A percentile compares a stretch with the other conserved stretches of the same genome.
Conservation (phyloP, 1,139 yeast species). For the Suhomyces anneliseae region DNA sequence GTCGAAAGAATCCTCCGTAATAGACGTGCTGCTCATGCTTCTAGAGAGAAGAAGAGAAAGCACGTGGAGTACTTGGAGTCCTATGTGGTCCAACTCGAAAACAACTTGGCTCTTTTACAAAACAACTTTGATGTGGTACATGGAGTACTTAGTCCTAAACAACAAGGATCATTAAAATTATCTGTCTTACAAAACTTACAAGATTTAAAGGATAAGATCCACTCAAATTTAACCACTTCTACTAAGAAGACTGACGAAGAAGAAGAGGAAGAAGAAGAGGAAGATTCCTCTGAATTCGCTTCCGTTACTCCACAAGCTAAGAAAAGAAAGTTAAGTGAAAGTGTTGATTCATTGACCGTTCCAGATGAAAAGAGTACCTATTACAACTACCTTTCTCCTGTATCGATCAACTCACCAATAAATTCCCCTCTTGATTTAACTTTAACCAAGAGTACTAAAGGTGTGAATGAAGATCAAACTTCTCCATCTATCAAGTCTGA, state of each 20-base stretch:
- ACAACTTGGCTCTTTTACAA: conserved; percentile 28
- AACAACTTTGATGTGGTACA: conserved; percentile 23
- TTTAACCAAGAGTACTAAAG: conserved; percentile 19
- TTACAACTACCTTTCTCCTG: conserved; percentile 46
- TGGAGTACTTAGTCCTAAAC: conserved; percentile 16
- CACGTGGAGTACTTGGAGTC: conserved; percentile 85
- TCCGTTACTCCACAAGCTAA: conserved; percentile 7
- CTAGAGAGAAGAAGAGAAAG: conserved; percentile 92
- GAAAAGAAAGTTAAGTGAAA: conserved; percentile 8
- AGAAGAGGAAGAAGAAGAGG: conserved; percentile 20
- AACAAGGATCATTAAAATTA: conserved; percentile 15
- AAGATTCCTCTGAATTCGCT: conserved; percentile 3
- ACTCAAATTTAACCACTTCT: conserved; percentile 27
- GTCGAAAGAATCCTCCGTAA: conserved; percentile 90
- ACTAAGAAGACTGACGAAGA: conserved; percentile 14
- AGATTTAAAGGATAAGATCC: conserved; percentile 36
- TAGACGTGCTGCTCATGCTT: conserved; percentile 96
- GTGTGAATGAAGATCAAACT: conserved; percentile 7
- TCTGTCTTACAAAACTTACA: conserved; percentile 25
- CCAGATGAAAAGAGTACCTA: conserved; percentile 19
- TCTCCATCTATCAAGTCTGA: conserved; percentile 12
- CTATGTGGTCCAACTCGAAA: conserved; percentile 53
- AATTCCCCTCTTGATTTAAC: conserved; percentile 46
- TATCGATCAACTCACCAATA: conserved; percentile 44
- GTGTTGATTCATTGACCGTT: conserved; percentile 1